Conservation (phyloP, 1,139 yeast genomes). For the Blastobotrys petasosporus region DNA sequence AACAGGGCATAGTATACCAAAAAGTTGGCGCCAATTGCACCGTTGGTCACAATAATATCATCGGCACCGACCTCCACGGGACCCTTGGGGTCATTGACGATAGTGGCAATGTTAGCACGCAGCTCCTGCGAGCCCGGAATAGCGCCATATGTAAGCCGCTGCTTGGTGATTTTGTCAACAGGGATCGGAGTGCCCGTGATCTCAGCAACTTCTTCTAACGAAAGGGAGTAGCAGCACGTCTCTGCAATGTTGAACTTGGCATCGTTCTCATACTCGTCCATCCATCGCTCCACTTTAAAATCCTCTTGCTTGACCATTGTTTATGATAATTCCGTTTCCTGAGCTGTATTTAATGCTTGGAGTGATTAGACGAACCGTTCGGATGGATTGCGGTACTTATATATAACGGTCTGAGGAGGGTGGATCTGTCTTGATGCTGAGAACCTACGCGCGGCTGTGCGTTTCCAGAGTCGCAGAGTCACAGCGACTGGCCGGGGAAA, state of each 20-base stretch:
- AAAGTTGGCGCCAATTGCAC: conserved; percentile 56
- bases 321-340: not conserved
- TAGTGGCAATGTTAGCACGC: conserved; percentile 34
- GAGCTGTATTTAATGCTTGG: too few species aligned
- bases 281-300: conserved; percentile 53
- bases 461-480: too few species aligned
- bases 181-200: conserved; percentile 32
- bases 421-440: too few species aligned
- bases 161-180: conserved; percentile 18
- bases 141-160: conserved; percentile 43
- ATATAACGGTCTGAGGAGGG: too few species aligned
- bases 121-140: conserved; percentile 44
- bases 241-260: conserved; percentile 46
- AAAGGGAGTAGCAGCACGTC: conserved; percentile 47
- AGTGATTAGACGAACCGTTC: too few species aligned
- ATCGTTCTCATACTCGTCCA: conserved; percentile 46
- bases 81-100: conserved; percentile 35
- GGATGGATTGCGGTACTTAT: too few species aligned
- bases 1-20: conserved; percentile 44
- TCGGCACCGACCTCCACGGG: conserved; percentile 26
- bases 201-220: conserved; percentile 38
- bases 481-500: too few species aligned
- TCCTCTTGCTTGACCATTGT: conserved; percentile 29
- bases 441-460: too few species aligned
- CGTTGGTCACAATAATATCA: conserved; percentile 47